Evolutionary conservation across 163 green algal species (phyloP).

Genomic region (Scenedesmus sp.): DNA sequence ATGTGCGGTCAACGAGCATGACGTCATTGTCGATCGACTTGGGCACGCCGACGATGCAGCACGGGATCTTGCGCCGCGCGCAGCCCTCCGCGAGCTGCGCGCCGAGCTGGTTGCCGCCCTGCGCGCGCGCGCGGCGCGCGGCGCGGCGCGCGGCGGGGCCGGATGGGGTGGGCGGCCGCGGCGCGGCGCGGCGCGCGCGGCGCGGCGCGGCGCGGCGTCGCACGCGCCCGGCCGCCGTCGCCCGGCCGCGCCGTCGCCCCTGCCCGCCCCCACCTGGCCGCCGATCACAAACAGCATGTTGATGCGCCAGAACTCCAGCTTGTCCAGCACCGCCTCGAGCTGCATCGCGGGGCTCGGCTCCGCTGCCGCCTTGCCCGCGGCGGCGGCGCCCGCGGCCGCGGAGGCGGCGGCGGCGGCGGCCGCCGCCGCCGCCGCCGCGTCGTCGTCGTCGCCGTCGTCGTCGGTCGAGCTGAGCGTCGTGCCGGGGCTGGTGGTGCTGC

Average conservation of each 20-base stretch:
- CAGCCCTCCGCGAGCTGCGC: slow-evolving; percentile 30
- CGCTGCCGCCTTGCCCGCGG: background rate
- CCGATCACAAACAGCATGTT: slow-evolving; percentile 96
- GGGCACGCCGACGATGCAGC: slow-evolving; percentile 62
- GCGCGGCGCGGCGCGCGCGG: too few species aligned
- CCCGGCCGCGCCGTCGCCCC: too few species aligned
- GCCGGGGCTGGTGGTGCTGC: background rate
- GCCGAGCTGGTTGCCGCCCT: slow-evolving; percentile 39
- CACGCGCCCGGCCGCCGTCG: too few species aligned
- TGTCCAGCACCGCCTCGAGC: slow-evolving; percentile 82
- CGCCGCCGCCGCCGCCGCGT: slow-evolving; percentile 2
- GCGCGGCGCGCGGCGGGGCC: too few species aligned
- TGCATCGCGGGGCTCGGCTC: slow-evolving; percentile 66
- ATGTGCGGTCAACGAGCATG: slow-evolving; percentile 72
- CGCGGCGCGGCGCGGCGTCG: too few species aligned
- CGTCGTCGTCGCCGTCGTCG: slow-evolving; percentile 1
- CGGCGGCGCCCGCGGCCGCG: background rate
- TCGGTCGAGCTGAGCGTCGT: background rate
- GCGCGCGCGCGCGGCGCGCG: too few species aligned
- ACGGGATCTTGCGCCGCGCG: slow-evolving; percentile 24
- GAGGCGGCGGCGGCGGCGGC: background rate
- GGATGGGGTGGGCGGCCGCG: too few species aligned
- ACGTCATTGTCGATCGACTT: slow-evolving; percentile 97
- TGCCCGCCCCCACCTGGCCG: slow-evolving; percentile 79
- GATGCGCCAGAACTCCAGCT: slow-evolving; percentile 83